Evolutionary conservation across 176 grass and related monocot species (phyloP).

Genomic region (Musa itinerans): DNA sequence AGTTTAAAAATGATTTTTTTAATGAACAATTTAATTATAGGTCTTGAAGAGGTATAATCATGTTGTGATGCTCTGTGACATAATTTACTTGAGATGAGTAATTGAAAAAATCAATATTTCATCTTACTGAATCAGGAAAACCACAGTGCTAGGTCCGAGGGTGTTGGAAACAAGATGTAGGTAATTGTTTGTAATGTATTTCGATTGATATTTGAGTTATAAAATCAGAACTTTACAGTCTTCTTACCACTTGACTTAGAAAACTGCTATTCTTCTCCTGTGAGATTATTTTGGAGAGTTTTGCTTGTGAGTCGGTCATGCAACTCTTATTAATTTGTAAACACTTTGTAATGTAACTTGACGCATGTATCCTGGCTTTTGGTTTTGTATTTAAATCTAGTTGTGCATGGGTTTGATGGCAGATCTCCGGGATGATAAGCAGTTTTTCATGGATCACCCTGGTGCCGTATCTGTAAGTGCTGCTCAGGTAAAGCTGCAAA

Average conservation of each 20-base stretch:
- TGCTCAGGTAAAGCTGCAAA: neutral
- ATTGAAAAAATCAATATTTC: no score
- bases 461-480: neutral
- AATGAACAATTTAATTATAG: no score
- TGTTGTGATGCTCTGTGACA: no score
- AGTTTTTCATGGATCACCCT: conserved; percentile 2
- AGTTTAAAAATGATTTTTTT: no score
- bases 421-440: neutral
- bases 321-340: neutral
- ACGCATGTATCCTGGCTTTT: neutral
- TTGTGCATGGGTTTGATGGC: neutral
- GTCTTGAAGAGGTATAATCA: no score
- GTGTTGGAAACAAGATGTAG: no score
- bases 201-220: no score
- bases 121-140: no score
- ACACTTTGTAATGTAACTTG: neutral
- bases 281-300: neutral
- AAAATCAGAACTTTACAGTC: no score
- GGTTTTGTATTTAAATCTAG: neutral
- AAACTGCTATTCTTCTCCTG: neutral
- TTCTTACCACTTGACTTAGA: neutral
- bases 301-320: neutral
- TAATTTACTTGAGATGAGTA: no score
- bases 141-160: no score
- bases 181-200: no score